Conservation (phyloP, 257 asterid species). For the Nyctanthes arbortristis region DNA sequence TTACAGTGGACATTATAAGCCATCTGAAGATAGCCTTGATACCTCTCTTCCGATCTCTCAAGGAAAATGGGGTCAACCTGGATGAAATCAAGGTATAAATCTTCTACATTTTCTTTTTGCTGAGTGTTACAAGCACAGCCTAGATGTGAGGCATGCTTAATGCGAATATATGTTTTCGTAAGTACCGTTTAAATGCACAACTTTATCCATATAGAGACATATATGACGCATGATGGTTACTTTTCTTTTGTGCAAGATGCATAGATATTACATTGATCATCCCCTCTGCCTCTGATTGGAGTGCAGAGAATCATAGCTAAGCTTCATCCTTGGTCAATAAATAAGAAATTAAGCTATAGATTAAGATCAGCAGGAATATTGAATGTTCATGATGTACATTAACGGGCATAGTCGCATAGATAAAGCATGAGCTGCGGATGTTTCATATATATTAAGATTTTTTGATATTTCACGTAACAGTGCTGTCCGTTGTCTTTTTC, state of each 20-base stretch:
- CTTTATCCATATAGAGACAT: too few relatives aligned
- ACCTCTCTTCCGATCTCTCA: constrained; percentile 58
- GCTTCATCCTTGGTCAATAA: neutral
- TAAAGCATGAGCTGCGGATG: neutral
- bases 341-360: neutral
- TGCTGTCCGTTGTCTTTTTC: constrained; percentile 6
- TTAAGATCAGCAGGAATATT: neutral
- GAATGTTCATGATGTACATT: neutral
- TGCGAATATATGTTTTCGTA: neutral
- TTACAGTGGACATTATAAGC: constrained; percentile 96
- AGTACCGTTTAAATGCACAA: neutral
- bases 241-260: neutral
- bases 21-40: constrained; percentile 77
- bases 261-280: neutral
- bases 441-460: too few relatives aligned
- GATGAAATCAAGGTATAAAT: constrained; percentile 69
- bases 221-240: neutral
- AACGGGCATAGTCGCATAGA: neutral
- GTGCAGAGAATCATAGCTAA: neutral
- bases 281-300: neutral
- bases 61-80: constrained; percentile 72
- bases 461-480: constrained; percentile 1
- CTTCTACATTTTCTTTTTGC: constrained; percentile 7
- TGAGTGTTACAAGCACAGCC: neutral
- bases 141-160: neutral